Evolutionary conservation across 2,329 filamentous ascomycete genomes (phyloP), one percentile per base, ranked within the genome.

Genomic region (Alternaria ethzedia): DNA sequence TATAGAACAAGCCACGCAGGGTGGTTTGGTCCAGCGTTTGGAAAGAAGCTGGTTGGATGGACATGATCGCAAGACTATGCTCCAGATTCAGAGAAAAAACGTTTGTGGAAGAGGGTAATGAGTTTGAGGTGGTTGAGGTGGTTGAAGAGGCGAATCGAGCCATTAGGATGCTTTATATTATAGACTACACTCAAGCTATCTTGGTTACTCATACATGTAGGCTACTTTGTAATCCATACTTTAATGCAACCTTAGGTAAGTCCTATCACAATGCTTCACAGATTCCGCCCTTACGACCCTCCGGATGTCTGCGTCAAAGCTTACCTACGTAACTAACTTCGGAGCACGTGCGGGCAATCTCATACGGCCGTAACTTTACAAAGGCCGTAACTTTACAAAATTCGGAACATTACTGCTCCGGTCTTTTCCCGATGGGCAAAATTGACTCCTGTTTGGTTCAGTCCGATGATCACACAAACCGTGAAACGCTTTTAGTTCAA

Each of bases 1-100:
- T 55, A 28, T 55, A 55, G 41, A 55, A 55, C 52, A 21, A 55
- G 36, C 52, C 52, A 43, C 36, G 36, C 12, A 55, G 20, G 23
- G 36, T 45, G 20, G 43, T 36, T 26, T 55, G 21, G 21, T 55
- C 52, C 12, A 28, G 12, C 6, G 36, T 44, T 17, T 45, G 20
- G 21, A 55, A 55, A 20, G 32, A 36, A n/a, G 8, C 32, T 36
- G 32, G 32, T 36, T 36, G 32, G 15, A 15, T 36, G 32, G 32
- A 36, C 32, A 36, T 36, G 32, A 36, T 36, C 15, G 32, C 32
- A n/a, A 36, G 13, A n/a, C 15, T 15, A 0, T 36, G 13, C 30
- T 36, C 1, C 13, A 1, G 6, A 36, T 36, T 15, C 30, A 36
- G 13, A n/a, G 32, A 36, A 36, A n/a, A 36, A n/a, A n/a, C 15